A percentile compares a stretch with the other conserved stretches of the same genome.
phyloP scores from a whole-genome alignment of 495 filamentous ascomycete genomes.

The Hyphodiscus hymeniophilus region DNA sequence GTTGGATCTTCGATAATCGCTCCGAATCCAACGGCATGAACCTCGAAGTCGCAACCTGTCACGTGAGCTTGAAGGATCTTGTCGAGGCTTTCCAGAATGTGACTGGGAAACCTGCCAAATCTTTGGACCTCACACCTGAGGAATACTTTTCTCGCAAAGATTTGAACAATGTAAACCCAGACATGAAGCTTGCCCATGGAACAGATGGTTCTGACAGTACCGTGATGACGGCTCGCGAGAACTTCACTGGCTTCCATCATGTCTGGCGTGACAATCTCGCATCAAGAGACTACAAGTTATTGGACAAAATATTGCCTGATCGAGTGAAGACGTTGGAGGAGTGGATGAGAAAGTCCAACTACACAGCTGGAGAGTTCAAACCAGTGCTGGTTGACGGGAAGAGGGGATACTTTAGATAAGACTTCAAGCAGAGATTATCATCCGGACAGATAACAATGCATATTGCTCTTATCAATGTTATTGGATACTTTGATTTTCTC shows the following conservation, averaged over 20 bases:
- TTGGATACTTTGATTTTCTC: too few species aligned
- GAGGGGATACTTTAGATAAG: too few species aligned
- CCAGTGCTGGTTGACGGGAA: too few species aligned
- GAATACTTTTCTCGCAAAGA: neutral
- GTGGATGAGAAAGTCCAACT: constrained; percentile 23
- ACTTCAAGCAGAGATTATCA: too few species aligned
- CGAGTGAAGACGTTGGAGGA: constrained; percentile 24
- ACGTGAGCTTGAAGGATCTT: constrained; percentile 24
- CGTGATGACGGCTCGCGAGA: neutral
- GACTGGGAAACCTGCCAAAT: neutral
- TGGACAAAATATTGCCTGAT: constrained; percentile 28
- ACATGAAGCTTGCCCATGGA: neutral
- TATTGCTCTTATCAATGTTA: too few species aligned
- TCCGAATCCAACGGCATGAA: constrained; percentile 16
- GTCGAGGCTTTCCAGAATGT: constrained; percentile 27
- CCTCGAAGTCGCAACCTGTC: constrained; percentile 29
- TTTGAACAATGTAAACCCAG: neutral
- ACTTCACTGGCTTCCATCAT: neutral
- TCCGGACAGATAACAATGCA: too few species aligned
- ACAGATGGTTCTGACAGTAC: neutral
- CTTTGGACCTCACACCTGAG: neutral
- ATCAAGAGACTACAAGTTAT: constrained; percentile 24
- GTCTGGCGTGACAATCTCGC: neutral
- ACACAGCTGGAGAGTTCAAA: neutral
- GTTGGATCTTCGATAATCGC: constrained; percentile 21